Evolutionary conservation across 1,284 basidiomycete species (phyloP), one percentile per base, ranked within the genome.

Genomic region (Cryptococcus sp.): DNA sequence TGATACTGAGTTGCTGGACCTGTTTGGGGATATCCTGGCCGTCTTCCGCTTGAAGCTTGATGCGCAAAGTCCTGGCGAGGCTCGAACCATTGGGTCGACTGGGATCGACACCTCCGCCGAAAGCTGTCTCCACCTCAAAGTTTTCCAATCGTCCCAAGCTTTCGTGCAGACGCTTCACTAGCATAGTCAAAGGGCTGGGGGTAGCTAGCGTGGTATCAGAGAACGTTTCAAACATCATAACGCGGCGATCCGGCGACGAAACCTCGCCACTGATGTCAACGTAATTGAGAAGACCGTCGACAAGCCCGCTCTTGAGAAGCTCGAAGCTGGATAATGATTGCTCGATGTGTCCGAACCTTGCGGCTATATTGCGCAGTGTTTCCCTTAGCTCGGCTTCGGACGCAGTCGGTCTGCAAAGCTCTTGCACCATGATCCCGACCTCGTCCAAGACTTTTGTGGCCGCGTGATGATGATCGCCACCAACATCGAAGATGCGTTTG

Each of bases 141-240:
- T 86, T 87, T 74, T 97, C 93, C 84, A 95, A 88, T 63, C 92
- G 82, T 10, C 93, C 95, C 25, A 97, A 79, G 70, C 88, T 90
- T 78, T 97, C 94, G 75, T 97, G 94, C 46, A 97, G 77, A 62
- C 94, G 92, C 83, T 94, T 96, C 55, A 96, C 91, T 39, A 97
- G 84, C n/a, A 88, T 83, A 1, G 85, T 78, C 43, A 94, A 85
- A 0, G 93, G 87, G 0, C 86, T 86, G 0, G 71, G 70, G 2
- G 69, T 67, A 3, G 78, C 79, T 61, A 83, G 84, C 16, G 81
- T 76, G 23, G 84, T 83, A 47, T 82, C 81, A 19, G 85, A 83
- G 69, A 94, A 88, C 3, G 86, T 85, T 54, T 91, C 87, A 61
- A 89, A 83, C 25, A 94, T 76, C 35, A 93, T 80, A 48, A 88